Conservation (phyloP, 2,329 filamentous ascomycete genomes). For the Calonectria hawksworthii region DNA sequence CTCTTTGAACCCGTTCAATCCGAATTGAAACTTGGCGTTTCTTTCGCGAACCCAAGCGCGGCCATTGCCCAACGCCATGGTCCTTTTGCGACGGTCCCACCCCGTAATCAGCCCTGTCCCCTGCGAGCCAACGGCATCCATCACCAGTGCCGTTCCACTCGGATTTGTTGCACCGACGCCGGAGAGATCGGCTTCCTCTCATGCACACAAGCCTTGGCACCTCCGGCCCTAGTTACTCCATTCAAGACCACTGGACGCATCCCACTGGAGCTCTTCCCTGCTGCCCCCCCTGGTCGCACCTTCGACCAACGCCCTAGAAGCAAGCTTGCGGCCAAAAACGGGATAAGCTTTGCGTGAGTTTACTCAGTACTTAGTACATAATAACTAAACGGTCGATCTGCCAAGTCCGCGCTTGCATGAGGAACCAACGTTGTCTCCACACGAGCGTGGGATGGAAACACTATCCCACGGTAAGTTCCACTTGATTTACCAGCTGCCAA, state of each 20-base stretch:
- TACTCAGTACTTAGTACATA: background rate
- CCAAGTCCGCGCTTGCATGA: background rate
- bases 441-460: background rate
- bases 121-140: background rate
- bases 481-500: background rate
- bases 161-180: background rate
- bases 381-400: background rate
- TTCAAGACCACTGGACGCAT: background rate
- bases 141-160: background rate
- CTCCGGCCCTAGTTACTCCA: background rate
- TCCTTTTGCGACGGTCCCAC: background rate
- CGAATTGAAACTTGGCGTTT: background rate
- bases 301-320: background rate
- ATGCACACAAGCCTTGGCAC: background rate
- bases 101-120: background rate
- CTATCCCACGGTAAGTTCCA: background rate
- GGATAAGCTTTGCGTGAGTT: background rate
- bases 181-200: conserved; percentile 21
- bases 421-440: background rate
- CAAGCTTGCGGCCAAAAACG: background rate
- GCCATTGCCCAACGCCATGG: background rate
- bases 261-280: background rate
- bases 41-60: background rate
- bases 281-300: background rate
- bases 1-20: background rate